Evolutionary conservation across 768 basidiomycete species (phyloP).

Genomic region (Leccinum subgranulosum): DNA sequence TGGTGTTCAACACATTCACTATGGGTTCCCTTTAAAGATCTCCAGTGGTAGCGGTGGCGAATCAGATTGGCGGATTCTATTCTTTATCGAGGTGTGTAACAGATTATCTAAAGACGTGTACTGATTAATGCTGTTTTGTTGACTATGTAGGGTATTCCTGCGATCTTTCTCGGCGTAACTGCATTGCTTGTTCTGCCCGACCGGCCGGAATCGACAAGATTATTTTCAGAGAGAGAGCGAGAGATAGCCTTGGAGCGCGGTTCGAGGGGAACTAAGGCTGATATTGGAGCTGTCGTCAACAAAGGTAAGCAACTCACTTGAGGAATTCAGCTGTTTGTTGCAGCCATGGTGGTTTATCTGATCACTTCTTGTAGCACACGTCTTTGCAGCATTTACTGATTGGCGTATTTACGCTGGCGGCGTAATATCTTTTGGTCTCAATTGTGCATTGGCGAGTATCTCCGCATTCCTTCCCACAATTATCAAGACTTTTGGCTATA

Average conservation of each 20-base stretch:
- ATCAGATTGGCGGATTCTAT: constrained; percentile 42
- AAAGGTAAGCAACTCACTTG: constrained; percentile 41
- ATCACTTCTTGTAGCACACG: constrained; percentile 45
- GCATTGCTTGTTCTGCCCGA: constrained; percentile 60
- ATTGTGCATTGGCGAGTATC: constrained; percentile 71
- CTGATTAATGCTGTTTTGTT: constrained; percentile 18
- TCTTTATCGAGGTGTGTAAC: constrained; percentile 61
- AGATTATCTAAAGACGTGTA: constrained; percentile 16
- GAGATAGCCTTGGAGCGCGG: constrained; percentile 64
- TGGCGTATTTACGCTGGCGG: constrained; percentile 71
- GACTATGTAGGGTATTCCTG: constrained; percentile 54
- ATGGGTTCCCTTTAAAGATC: constrained; percentile 21
- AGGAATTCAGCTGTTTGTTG: neutral
- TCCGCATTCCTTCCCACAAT: constrained; percentile 85
- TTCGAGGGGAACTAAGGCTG: constrained; percentile 63
- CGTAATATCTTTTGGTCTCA: constrained; percentile 74
- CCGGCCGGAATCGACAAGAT: constrained; percentile 65
- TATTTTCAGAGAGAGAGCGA: constrained; percentile 50
- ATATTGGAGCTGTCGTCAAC: constrained; percentile 61
- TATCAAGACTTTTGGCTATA: constrained; percentile 67
- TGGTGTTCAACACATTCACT: constrained; percentile 68
- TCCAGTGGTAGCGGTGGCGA: constrained; percentile 25
- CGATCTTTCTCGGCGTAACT: constrained; percentile 59
- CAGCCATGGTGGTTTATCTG: neutral
- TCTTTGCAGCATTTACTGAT: constrained; percentile 60